phyloP scores from a whole-genome alignment of 441 rosid species.

The Raphanus hybrid region DNA sequence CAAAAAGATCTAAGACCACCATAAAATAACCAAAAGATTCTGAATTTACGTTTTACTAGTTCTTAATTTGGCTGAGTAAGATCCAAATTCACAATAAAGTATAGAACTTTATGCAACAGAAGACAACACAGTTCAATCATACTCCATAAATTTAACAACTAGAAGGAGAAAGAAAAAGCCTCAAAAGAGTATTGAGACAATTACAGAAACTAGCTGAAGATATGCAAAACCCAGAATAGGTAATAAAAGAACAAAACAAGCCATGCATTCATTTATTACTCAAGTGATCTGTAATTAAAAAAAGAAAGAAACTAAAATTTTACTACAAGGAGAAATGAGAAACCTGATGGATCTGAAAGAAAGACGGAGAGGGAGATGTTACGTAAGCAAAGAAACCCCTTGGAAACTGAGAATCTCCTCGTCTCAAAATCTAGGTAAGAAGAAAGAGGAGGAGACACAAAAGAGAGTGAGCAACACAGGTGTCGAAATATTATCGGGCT shows the following conservation, averaged over 20 bases:
- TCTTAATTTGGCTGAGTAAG: slow-evolving; percentile 8
- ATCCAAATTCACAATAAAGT: slow-evolving; percentile 25
- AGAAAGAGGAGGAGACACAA: slow-evolving; percentile 19
- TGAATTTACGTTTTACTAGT: neutral
- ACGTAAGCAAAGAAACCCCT: slow-evolving; percentile 26
- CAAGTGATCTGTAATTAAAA: neutral
- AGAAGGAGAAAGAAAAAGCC: neutral
- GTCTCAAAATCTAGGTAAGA: slow-evolving; percentile 2
- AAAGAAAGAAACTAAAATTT: slow-evolving; percentile 3
- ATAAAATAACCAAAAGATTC: neutral
- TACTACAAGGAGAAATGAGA: neutral
- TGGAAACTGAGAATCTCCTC: slow-evolving; percentile 37
- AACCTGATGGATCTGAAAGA: slow-evolving; percentile 45
- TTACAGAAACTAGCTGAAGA: slow-evolving; percentile 18
- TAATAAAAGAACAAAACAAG: neutral
- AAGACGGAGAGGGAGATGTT: slow-evolving; percentile 18
- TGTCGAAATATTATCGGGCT: slow-evolving; percentile 39
- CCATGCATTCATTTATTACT: slow-evolving; percentile 28
- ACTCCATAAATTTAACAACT: slow-evolving; percentile 1
- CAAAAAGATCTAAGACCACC: slow-evolving; percentile 22
- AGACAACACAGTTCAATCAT: slow-evolving; percentile 9
- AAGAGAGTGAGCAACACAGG: slow-evolving; percentile 19
- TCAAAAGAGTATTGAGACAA: slow-evolving; percentile 11
- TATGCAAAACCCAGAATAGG: neutral
- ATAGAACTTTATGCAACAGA: neutral